A percentile compares a stretch with the other conserved stretches of the same genome.
phyloP scores from a whole-genome alignment of 2,329 filamentous ascomycete species.

The Fusarium concolor region DNA sequence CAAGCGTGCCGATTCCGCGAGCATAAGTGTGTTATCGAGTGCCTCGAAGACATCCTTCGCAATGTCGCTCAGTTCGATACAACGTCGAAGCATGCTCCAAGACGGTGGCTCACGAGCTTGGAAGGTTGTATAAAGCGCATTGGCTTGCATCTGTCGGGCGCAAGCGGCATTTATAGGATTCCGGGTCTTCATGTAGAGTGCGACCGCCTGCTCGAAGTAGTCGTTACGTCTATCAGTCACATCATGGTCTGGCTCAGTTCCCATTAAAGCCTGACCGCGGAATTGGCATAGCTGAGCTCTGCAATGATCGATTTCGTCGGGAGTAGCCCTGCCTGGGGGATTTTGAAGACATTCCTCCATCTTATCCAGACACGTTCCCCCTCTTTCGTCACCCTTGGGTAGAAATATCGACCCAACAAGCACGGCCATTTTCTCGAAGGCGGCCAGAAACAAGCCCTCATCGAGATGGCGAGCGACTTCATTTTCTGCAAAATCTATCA shows the following conservation, averaged over 20 bases:
- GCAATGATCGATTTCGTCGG: background rate
- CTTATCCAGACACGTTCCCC: background rate
- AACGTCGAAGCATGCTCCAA: background rate
- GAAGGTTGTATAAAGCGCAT: background rate
- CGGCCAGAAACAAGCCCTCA: background rate
- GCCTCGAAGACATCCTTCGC: background rate
- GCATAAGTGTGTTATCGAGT: background rate
- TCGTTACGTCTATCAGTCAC: background rate
- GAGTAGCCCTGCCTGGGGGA: background rate
- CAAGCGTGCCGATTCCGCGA: background rate
- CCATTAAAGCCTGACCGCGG: background rate
- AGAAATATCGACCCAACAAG: background rate
- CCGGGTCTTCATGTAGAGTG: background rate
- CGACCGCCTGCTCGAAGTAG: background rate
- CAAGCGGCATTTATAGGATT: background rate
- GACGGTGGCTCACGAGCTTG: background rate
- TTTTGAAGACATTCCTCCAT: background rate
- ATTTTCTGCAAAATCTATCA: background rate
- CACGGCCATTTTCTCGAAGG: background rate
- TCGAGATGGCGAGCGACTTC: background rate
- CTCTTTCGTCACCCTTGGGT: background rate
- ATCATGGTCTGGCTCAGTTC: background rate
- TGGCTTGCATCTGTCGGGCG: background rate
- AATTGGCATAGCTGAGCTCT: background rate
- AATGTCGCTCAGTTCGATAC: background rate